These are phyloP conservation scores for Vitis rupestris DNA, from an alignment of 164 flowering plant genomes.

Conservation along the genomic window DNA sequence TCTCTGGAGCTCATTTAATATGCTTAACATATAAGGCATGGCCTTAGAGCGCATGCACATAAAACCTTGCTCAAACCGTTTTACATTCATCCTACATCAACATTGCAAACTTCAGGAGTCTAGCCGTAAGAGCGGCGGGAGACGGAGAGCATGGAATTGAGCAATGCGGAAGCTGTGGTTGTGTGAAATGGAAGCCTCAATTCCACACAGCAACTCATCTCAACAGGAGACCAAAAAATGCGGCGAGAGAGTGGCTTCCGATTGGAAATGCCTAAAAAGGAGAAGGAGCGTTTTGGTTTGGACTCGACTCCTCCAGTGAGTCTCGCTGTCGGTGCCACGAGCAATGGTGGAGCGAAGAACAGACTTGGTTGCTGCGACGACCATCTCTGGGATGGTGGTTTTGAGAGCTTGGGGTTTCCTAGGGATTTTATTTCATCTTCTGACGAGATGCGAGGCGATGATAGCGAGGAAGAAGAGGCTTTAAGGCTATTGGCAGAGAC, in stretches of 20 bases:
- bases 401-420: conserved; percentile 14
- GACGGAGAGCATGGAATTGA: conserved; percentile 78
- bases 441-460: conserved; percentile 7
- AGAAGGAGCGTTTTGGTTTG: conserved; percentile 31
- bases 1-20: conserved; percentile 7
- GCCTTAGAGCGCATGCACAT: conserved; percentile 30
- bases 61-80: conserved; percentile 32
- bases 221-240: conserved; percentile 70
- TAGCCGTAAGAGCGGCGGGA: conserved; percentile 59
- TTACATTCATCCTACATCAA: conserved; percentile 56
- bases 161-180: conserved; percentile 17
- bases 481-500: not conserved
- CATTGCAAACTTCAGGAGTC: conserved; percentile 72
- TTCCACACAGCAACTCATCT: conserved; percentile 65
- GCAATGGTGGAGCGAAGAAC: conserved; percentile 45
- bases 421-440: conserved; percentile 1
- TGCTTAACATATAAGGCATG: conserved; percentile 10
- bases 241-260: conserved; percentile 46
- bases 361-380: conserved; percentile 50
- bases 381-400: conserved; percentile 10
- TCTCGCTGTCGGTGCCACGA: conserved; percentile 32
- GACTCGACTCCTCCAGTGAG: conserved; percentile 26
- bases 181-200: conserved; percentile 81
- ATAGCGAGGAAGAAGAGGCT: conserved; percentile 7
- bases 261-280: conserved; percentile 44